Evolutionary conservation across 176 grass and related monocot genomes (phyloP).

Genomic region (Guadua angustifolia): DNA sequence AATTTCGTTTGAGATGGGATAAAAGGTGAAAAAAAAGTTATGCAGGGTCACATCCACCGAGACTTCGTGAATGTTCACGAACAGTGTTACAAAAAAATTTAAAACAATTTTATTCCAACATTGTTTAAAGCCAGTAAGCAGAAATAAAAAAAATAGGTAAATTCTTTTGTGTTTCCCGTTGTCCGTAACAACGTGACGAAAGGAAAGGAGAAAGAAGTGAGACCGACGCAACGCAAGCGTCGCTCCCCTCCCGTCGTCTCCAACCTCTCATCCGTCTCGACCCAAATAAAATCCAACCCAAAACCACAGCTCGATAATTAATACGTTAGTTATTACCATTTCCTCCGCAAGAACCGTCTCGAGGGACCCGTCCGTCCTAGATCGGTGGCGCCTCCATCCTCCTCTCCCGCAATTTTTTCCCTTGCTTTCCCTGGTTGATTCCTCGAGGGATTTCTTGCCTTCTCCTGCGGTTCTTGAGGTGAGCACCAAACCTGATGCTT

Average conservation of each 20-base stretch:
- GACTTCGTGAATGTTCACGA: too few species aligned
- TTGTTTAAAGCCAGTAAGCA: too few species aligned
- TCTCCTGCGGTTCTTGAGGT: constrained; percentile 43
- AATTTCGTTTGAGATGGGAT: too few species aligned
- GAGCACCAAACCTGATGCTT: not conserved
- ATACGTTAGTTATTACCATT: not conserved
- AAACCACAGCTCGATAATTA: not conserved
- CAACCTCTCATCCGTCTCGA: constrained; percentile 16
- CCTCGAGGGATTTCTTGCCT: constrained; percentile 26
- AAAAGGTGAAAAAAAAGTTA: too few species aligned
- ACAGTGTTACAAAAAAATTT: too few species aligned
- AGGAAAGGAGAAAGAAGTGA: too few species aligned
- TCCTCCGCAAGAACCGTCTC: constrained; percentile 11
- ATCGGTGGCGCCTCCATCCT: constrained; percentile 39
- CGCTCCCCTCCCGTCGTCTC: constrained; percentile 20
- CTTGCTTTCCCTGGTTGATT: not conserved
- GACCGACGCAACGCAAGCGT: not conserved
- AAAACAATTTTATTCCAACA: too few species aligned
- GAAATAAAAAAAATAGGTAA: too few species aligned
- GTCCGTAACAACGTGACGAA: too few species aligned
- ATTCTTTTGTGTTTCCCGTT: too few species aligned
- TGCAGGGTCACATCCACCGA: too few species aligned
- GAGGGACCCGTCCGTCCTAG: constrained; percentile 33
- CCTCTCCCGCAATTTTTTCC: not conserved
- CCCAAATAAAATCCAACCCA: constrained; percentile 29